Evolutionary conservation across 192 early-diverging fungal genomes (phyloP).

Genomic region (Linnemannia exigua): DNA sequence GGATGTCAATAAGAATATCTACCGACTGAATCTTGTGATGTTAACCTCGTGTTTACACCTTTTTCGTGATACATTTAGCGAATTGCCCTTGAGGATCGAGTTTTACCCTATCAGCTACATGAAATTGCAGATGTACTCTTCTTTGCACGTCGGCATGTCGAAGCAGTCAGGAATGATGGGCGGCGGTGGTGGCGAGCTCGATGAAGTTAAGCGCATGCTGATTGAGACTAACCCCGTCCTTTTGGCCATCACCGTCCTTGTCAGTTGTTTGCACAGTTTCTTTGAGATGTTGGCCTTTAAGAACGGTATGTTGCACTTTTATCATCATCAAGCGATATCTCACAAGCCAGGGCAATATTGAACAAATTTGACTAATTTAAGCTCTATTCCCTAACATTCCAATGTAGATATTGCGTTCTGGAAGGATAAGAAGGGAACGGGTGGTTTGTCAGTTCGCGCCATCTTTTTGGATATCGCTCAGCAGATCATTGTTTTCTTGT

Average conservation of each 20-base stretch:
- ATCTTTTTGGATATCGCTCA: constrained; percentile 86
- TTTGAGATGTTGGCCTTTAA: constrained; percentile 97
- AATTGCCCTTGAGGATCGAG: constrained; percentile 75
- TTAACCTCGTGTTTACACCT: constrained; percentile 2
- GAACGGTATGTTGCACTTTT: constrained; percentile 72
- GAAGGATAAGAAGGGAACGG: constrained; percentile 84
- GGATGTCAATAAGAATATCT: not conserved
- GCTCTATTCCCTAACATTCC: not conserved
- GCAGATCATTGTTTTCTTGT: constrained; percentile 91
- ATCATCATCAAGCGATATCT: not conserved
- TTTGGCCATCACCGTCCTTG: constrained; percentile 79
- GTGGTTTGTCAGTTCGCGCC: constrained; percentile 86
- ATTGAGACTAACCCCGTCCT: constrained; percentile 91
- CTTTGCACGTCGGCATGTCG: constrained; percentile 76
- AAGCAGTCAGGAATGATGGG: constrained; percentile 72
- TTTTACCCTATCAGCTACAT: constrained; percentile 76
- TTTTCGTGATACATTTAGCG: constrained; percentile 35
- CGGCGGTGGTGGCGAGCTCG: constrained; percentile 66
- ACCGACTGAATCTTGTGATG: not conserved
- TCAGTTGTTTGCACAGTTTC: constrained; percentile 83
- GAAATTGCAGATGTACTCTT: constrained; percentile 80
- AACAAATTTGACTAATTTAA: not conserved
- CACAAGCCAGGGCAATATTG: no score
- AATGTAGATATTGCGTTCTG: constrained; percentile 89
- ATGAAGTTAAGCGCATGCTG: constrained; percentile 94